These are phyloP conservation scores for Arthrinium puccinioides DNA, from an alignment of 2,329 filamentous ascomycete genomes.

Conservation along the genomic window DNA sequence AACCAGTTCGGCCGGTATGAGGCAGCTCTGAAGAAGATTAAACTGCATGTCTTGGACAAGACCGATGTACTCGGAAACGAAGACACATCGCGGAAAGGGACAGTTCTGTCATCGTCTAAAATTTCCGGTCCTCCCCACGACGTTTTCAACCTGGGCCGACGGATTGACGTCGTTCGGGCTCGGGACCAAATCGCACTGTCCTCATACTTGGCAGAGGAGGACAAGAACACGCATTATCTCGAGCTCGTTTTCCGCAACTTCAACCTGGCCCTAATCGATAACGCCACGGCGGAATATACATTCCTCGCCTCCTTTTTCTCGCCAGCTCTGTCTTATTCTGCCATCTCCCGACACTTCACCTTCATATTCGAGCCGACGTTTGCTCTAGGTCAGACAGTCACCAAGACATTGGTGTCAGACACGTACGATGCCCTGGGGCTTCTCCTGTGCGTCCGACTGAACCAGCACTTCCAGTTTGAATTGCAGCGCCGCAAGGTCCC, in stretches of 20 bases:
- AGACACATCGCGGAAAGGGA: slow-evolving; percentile 57
- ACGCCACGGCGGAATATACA: slow-evolving; percentile 88
- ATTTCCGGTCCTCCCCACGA: slow-evolving; percentile 62
- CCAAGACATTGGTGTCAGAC: slow-evolving; percentile 67
- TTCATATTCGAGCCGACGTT: slow-evolving; percentile 90
- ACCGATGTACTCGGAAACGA: slow-evolving; percentile 79
- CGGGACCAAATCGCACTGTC: slow-evolving; percentile 70
- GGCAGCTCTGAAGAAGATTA: slow-evolving; percentile 75
- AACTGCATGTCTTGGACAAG: slow-evolving; percentile 74
- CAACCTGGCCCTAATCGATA: slow-evolving; percentile 89
- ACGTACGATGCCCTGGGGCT: slow-evolving; percentile 81
- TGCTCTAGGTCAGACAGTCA: slow-evolving; percentile 69
- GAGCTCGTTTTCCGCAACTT: slow-evolving; percentile 91
- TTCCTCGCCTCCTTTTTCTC: slow-evolving; percentile 89
- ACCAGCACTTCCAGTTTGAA: slow-evolving; percentile 91
- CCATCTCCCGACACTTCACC: slow-evolving; percentile 75
- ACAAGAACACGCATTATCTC: slow-evolving; percentile 76
- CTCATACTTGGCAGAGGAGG: slow-evolving; percentile 87
- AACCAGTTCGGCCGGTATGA: slow-evolving; percentile 88
- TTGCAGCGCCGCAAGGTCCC: slow-evolving; percentile 87
- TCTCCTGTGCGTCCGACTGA: slow-evolving; percentile 84
- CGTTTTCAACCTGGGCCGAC: slow-evolving; percentile 80
- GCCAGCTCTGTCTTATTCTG: slow-evolving; percentile 64
- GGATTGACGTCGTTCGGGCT: slow-evolving; percentile 73
- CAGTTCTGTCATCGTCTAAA: slow-evolving; percentile 45